Conservation (phyloP, 1,284 basidiomycete genomes). For the Apiotrichum mycotoxinovorans region DNA sequence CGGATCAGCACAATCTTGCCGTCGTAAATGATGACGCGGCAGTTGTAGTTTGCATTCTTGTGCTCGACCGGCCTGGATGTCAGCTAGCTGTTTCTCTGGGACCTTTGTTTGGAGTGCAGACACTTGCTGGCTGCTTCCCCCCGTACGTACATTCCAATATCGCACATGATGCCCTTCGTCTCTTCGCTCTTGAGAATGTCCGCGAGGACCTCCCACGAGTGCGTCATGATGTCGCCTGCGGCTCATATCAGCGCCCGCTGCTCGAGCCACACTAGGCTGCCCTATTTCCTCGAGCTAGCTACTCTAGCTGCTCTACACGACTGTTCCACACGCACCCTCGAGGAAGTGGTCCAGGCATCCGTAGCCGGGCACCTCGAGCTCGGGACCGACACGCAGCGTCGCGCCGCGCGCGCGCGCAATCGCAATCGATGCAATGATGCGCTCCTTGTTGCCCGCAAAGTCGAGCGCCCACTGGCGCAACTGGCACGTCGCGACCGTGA, state of each 20-base stretch:
- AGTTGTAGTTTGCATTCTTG: slow-evolving; percentile 97
- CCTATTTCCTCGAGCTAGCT: neutral
- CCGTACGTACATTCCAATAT: slow-evolving; percentile 82
- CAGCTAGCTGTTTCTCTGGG: neutral
- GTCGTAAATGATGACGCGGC: slow-evolving; percentile 82
- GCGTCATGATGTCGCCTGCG: slow-evolving; percentile 84
- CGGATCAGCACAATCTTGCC: slow-evolving; percentile 85
- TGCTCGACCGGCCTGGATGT: slow-evolving; percentile 81
- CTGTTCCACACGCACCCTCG: slow-evolving; percentile 42
- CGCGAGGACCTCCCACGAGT: slow-evolving; percentile 92
- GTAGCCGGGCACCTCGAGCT: slow-evolving; percentile 96
- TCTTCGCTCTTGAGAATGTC: slow-evolving; percentile 77
- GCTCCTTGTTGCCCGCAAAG: slow-evolving; percentile 86
- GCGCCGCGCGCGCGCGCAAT: slow-evolving; percentile 87
- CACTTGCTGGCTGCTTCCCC: too few relatives aligned
- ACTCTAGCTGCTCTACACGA: neutral
- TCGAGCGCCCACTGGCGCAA: slow-evolving; percentile 96
- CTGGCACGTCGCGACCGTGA: slow-evolving; percentile 76
- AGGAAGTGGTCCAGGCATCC: slow-evolving; percentile 85
- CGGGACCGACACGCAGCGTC: slow-evolving; percentile 90
- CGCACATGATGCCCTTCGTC: slow-evolving; percentile 75
- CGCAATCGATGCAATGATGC: slow-evolving; percentile 82
- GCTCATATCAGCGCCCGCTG: neutral
- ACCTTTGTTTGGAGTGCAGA: too few relatives aligned
- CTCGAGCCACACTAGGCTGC: neutral